A percentile compares a stretch with the other conserved stretches of the same genome.
These are phyloP conservation scores for Haematococcus sp. DNA, from an alignment of 139 green algal species.

Conservation along the genomic window DNA sequence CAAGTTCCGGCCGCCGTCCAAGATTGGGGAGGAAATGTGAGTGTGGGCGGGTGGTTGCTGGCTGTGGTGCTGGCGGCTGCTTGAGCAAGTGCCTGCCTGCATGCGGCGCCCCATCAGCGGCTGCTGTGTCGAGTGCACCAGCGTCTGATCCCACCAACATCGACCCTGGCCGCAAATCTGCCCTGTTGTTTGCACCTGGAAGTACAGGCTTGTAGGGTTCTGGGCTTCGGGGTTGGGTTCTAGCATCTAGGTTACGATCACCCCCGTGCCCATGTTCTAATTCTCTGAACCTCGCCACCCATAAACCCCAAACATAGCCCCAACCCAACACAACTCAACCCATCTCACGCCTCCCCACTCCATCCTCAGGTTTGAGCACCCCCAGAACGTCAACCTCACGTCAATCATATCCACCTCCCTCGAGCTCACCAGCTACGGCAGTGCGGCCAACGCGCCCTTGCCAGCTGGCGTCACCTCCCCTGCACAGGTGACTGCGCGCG, in stretches of 20 bases:
- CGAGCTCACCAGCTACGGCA: conserved; percentile 41
- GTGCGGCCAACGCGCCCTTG: neutral
- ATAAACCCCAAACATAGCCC: no score
- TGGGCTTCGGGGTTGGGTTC: no score
- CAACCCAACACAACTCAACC: neutral
- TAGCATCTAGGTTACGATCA: no score
- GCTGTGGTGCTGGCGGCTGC: neutral
- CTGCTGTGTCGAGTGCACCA: no score
- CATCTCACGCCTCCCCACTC: no score
- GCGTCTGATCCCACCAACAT: no score
- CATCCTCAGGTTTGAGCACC: conserved; percentile 82
- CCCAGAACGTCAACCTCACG: conserved; percentile 80
- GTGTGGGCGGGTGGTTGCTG: neutral
- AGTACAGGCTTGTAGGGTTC: no score
- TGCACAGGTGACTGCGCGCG: no score
- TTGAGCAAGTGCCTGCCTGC: neutral
- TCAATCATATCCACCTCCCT: conserved; percentile 79
- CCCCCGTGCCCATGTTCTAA: no score
- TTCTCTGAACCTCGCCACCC: no score
- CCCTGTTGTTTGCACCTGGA: no score
- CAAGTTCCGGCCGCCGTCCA: conserved; percentile 77
- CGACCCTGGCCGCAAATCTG: no score
- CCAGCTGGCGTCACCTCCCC: neutral
- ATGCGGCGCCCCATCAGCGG: neutral
- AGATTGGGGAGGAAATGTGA: conserved; percentile 55